Base-by-base conservation (phyloP, 2,329 filamentous ascomycete genomes). In the Colletotrichum destructivum region DNA sequence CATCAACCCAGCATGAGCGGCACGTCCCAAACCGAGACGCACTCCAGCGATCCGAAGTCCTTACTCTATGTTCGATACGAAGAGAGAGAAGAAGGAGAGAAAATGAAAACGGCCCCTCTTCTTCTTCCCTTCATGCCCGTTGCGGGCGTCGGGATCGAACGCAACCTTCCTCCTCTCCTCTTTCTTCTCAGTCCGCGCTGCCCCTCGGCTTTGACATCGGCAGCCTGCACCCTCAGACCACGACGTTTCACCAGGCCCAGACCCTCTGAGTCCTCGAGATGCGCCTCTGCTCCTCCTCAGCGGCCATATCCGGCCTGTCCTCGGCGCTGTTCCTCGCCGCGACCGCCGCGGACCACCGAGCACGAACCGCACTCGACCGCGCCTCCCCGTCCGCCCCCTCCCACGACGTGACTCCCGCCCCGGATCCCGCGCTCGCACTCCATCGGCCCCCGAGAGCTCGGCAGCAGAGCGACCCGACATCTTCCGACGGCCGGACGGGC, bases 221-320 rank as follows among this genome's bases (percentile, higher is more conserved):
- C 16, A 15, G 8, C 44, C 44, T 6, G 16, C 11, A 47, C 16
- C 26, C 61, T 26, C 52, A 40, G 60, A 57, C 42, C 35, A 31
- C 35, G 16, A 35, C 51, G 54, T 67, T 38, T 47, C 54, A n/a
- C 31, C 52, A 65, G 23, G 13, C 44, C 42, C 38, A 23, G 23
- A 44, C 23, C 38, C 26, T 46, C 5, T 21, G 38, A 11, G 49
- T 51, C 42, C 52, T 44, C 60, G 64, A 56, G 46, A 69, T 69
- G 66, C 66, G 38, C 46, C 60, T 6, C 62, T 9, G 8, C 31
- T 47, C 9, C 26, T 9, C 40, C 23, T 2, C 21, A 47, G 40
- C 31, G 26, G 8, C 13, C 18, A 16, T 5, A 1, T 6, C 18
- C 21, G 4, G 13, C n/a, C 15, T 21, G 15, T 13, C 1, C 31